These are phyloP conservation scores for Geosmithia morbida DNA, from an alignment of 2,329 filamentous ascomycete genomes.

Conservation along the genomic window DNA sequence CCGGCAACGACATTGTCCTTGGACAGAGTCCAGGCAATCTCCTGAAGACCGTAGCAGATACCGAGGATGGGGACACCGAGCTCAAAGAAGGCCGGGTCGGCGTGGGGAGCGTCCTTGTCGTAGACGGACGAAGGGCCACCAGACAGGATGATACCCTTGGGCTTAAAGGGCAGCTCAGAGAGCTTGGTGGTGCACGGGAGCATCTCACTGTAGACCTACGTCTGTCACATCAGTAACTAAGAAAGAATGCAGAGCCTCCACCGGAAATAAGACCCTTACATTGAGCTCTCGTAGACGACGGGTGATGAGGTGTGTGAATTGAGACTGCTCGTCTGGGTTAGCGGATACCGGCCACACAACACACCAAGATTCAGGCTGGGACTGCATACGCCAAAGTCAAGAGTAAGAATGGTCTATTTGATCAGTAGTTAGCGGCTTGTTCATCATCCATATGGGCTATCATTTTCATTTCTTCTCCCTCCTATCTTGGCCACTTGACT, in stretches of 20 bases:
- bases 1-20: conserved; percentile 40
- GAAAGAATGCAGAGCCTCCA: not conserved
- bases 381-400: not conserved
- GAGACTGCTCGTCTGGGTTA: not conserved
- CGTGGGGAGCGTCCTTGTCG: conserved; percentile 13
- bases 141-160: conserved; percentile 60
- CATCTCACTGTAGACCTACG: conserved; percentile 65
- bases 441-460: not conserved
- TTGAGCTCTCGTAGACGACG: not conserved
- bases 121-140: conserved; percentile 15
- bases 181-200: conserved; percentile 77
- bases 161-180: conserved; percentile 60
- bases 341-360: not conserved
- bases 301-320: not conserved
- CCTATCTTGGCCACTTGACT: not conserved
- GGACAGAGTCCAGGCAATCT: conserved; percentile 55
- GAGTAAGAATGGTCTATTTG: not conserved
- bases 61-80: conserved; percentile 12
- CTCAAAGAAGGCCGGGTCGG: conserved; percentile 66
- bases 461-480: too few species aligned
- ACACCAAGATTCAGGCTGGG: not conserved
- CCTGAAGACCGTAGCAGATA: conserved; percentile 40
- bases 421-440: not conserved
- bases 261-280: not conserved
- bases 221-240: not conserved